Evolutionary conservation across 441 rosid genomes (phyloP).

Genomic region (Populus hybrid): DNA sequence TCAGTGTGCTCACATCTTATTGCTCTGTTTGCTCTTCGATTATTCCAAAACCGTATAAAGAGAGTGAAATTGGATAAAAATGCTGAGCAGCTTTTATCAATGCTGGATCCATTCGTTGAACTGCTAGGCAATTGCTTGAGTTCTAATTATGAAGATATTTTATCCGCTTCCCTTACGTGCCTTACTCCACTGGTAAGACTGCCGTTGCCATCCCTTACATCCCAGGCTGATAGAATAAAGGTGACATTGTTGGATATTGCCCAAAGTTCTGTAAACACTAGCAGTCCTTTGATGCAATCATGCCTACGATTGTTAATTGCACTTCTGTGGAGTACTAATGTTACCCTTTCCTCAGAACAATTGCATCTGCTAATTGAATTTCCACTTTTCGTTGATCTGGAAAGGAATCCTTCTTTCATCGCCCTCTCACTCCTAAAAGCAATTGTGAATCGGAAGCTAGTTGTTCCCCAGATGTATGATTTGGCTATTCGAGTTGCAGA

Average conservation of each 20-base stretch:
- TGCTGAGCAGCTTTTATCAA: conserved; percentile 48
- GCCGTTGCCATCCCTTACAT: conserved; percentile 74
- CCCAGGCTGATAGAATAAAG: conserved; percentile 80
- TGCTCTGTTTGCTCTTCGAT: conserved; percentile 72
- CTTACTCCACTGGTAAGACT: conserved; percentile 69
- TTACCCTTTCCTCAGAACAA: conserved; percentile 77
- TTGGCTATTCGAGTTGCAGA: conserved; percentile 59
- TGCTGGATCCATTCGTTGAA: conserved; percentile 87
- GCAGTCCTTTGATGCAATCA: conserved; percentile 72
- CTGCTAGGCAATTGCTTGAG: conserved; percentile 71
- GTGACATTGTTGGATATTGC: conserved; percentile 66
- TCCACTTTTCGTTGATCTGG: conserved; percentile 87
- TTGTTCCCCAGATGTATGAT: conserved; percentile 89
- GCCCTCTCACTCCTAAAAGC: conserved; percentile 84
- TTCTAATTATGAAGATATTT: conserved; percentile 81
- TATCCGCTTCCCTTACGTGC: conserved; percentile 76
- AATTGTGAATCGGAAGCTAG: conserved; percentile 69
- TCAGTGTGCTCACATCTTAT: conserved; percentile 63
- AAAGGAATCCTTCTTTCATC: conserved; percentile 61
- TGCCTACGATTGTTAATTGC: conserved; percentile 80
- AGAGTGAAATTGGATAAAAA: conserved; percentile 45
- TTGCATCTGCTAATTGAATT: conserved; percentile 65
- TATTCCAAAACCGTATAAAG: conserved; percentile 58
- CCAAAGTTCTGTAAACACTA: conserved; percentile 50
- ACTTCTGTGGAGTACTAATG: conserved; percentile 58